Conservation (phyloP, 2,329 filamentous ascomycete species). For the Chalaropsis ovoidea region DNA sequence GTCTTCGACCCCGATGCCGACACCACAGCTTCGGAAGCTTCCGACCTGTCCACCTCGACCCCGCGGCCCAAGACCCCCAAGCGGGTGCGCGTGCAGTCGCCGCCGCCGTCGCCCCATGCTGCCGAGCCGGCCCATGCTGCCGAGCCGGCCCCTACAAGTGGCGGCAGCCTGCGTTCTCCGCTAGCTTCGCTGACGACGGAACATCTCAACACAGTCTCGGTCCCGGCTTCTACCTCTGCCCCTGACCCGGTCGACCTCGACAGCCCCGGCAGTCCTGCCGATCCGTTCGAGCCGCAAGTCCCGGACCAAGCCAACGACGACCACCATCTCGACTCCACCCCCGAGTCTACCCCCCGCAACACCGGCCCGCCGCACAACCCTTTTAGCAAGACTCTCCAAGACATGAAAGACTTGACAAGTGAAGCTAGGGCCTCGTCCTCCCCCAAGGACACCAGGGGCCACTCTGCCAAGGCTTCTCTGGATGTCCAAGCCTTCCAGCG, state of each 20-base stretch:
- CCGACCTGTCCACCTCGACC: slow-evolving; percentile 12
- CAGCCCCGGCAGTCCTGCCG: neutral
- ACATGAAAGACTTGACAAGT: slow-evolving; percentile 34
- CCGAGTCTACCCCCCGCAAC: neutral
- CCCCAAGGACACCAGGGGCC: neutral
- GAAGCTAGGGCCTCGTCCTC: slow-evolving; percentile 14
- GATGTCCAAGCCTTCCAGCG: slow-evolving; percentile 72
- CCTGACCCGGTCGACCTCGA: neutral
- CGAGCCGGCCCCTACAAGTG: neutral
- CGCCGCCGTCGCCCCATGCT: slow-evolving; percentile 45
- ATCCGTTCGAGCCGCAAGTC: neutral
- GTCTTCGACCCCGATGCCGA: slow-evolving; percentile 22
- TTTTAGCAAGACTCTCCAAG: slow-evolving; percentile 47
- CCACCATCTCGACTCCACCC: neutral
- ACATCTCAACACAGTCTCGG: neutral
- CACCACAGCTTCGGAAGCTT: slow-evolving; percentile 18
- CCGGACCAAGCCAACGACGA: slow-evolving; percentile 6
- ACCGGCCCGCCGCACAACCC: slow-evolving; percentile 33
- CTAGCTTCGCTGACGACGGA: neutral
- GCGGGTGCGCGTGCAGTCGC: slow-evolving; percentile 57
- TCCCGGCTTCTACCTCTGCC: too few relatives aligned
- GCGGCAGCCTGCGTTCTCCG: neutral
- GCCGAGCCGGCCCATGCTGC: neutral
- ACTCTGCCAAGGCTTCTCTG: slow-evolving; percentile 21
- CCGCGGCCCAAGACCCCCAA: slow-evolving; percentile 45